phyloP scores from a whole-genome alignment of 306 rosid species.

The Vicia sativa region DNA sequence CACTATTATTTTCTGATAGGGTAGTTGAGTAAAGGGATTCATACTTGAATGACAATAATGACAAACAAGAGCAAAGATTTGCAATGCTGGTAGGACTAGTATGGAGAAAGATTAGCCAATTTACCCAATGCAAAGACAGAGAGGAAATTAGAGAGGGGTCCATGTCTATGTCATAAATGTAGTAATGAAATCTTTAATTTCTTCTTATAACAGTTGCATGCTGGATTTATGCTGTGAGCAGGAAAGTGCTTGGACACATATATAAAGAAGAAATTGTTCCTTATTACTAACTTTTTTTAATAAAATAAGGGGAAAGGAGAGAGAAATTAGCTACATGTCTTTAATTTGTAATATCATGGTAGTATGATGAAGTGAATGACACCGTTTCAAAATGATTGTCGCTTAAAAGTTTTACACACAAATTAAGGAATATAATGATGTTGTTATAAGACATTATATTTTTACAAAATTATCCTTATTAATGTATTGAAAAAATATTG shows the following conservation, averaged over 20 bases:
- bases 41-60: slow-evolving; percentile 14
- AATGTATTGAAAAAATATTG: too few species aligned
- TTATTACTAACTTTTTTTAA: not conserved
- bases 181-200: slow-evolving; percentile 37
- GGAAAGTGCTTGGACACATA: slow-evolving; percentile 43
- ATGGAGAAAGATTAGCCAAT: slow-evolving; percentile 23
- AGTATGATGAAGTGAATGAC: slow-evolving; percentile 16
- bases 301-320: not conserved
- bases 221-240: slow-evolving; percentile 40
- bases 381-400: too few species aligned
- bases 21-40: slow-evolving; percentile 21
- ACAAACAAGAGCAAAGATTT: slow-evolving; percentile 26
- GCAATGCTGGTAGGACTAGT: slow-evolving; percentile 1
- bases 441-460: too few species aligned
- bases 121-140: slow-evolving; percentile 25
- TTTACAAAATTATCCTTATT: too few species aligned
- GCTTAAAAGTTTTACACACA: too few species aligned
- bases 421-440: too few species aligned
- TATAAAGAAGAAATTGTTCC: slow-evolving; percentile 29
- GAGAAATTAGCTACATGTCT: slow-evolving; percentile 22
- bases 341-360: slow-evolving; percentile 30
- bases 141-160: slow-evolving; percentile 34
- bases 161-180: slow-evolving; percentile 37
- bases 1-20: slow-evolving; percentile 22
- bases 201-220: slow-evolving; percentile 40